Evolutionary conservation across 768 basidiomycete species (phyloP), one percentile per base, ranked within the genome.

Genomic region (Mycena pura): DNA sequence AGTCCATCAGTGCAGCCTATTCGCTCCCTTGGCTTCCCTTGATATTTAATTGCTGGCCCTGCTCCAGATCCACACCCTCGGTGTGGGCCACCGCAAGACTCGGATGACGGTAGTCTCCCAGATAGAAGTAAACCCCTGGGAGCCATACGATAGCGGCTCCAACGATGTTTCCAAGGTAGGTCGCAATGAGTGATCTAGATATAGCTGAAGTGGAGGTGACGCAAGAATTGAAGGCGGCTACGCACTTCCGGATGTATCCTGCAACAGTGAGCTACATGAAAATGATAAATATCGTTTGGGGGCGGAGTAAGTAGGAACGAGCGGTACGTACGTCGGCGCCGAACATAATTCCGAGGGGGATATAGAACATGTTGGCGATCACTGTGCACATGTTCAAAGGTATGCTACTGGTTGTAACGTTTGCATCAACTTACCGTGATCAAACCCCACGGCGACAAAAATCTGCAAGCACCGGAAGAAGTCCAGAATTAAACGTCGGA

Each of bases 331-430:
- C 89, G 40, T 84, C 72, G 29, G 87, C 85, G n/a, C 86, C 82
- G 65, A 90, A 86, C 81, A 90, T 85, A 27, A 91, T 89, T 10
- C 88, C 81, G 34, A 90, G 72, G 0, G 88, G 87, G 7, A 91
- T 74, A 6, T 85, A 90, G 70, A 86, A 91, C 89, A 91, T 91
- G 69, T 91, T 91, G n/a, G 89, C 89, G 34, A 89, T 74, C 11
- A 89, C 87, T 88, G 45, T 11, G 43, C 19, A 32, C 54, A 32
- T 19, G 47, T n/a, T 50, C 11, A 19, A 22, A 25, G 21, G 55
- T 22, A 15, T 11, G 48, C 29, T 39, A 19, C 32, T 39, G 22
- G 44, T 29, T 51, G 22, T 40, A 43, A 64, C 28, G 41, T 8
- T 24, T 10, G 17, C 5, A 32, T 9, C 17, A 31, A 60, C 78